Base-by-base conservation (phyloP, 257 asterid species). In the Plantago elongata region DNA sequence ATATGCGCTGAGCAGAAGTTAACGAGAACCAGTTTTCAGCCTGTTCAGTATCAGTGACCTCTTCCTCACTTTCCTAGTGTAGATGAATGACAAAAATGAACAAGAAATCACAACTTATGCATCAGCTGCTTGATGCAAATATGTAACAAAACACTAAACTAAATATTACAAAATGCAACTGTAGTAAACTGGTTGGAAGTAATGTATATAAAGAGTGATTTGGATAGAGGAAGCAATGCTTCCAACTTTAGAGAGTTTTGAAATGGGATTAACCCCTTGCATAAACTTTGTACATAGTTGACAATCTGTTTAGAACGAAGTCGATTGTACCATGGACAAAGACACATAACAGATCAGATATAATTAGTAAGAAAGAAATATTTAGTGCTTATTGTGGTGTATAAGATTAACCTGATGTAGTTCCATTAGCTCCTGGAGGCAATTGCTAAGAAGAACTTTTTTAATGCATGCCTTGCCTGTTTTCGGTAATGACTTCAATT, bases 391-490 rank as follows among this genome's bases (percentile, higher is more conserved):
- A 3, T 34, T 34, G 40, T 51, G 44, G 9, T 15, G 42, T 43
- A 55, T 51, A 45, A 66, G 68, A 65, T 12, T 55, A 77, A 93
- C 97, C 97, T 89, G 97, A 84, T 93, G 99, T 52, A 93, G 83
- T 75, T 93, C 99, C 97, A 93, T 93, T 68, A 93, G 85, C 80
- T 93, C 97, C 79, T 89, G 99, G 63, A 93, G 96, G 73, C 99
- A 89, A 80, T 93, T 89, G 79, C 99, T 93, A 18, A 93, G 96
- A 66, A 93, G 83, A 51, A 93, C 87, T 77, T 89, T 93, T 83
- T 93, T 93, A 76, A 93, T 89, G 89, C 99, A 93, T 49, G 97
- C 97, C 81, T 89, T 93, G 66, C 97, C 99, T 93, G 89, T 76
- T 50, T 69, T 60, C 66, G 64, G 67, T 46, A 17, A 55, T 17